phyloP scores from a whole-genome alignment of 495 filamentous ascomycete genomes.

The Sordaria brevicollis region DNA sequence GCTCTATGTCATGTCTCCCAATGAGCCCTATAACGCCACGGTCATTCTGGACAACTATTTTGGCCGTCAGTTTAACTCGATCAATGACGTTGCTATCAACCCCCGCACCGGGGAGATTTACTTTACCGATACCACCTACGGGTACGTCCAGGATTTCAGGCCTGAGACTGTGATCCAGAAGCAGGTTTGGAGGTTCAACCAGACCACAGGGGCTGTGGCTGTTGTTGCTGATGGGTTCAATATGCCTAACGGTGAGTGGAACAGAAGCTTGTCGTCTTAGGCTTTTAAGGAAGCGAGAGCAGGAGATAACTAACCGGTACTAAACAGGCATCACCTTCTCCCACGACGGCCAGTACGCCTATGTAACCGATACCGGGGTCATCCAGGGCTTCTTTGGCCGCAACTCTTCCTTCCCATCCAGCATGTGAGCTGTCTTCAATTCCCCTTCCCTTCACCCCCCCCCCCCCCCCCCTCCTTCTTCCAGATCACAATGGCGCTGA shows the following conservation, averaged over 20 bases:
- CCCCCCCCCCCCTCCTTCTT: too few species aligned
- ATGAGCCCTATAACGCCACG: conserved; percentile 40
- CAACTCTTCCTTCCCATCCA: conserved; percentile 23
- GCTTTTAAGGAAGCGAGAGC: neutral
- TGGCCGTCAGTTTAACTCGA: conserved; percentile 50
- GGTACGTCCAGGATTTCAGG: conserved; percentile 46
- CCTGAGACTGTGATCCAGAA: conserved; percentile 38
- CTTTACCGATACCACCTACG: conserved; percentile 57
- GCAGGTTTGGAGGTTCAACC: conserved; percentile 48
- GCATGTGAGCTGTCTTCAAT: conserved; percentile 23
- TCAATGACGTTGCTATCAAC: conserved; percentile 48
- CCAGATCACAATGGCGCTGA: neutral
- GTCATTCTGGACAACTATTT: conserved; percentile 43
- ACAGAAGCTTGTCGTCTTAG: neutral
- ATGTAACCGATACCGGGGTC: conserved; percentile 47
- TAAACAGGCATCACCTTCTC: conserved; percentile 47
- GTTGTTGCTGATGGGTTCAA: conserved; percentile 47
- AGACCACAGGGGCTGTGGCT: conserved; percentile 33
- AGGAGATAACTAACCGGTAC: neutral
- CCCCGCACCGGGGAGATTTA: conserved; percentile 45
- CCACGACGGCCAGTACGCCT: conserved; percentile 39
- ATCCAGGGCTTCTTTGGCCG: conserved; percentile 30
- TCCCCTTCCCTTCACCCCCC: neutral
- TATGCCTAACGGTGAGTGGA: conserved; percentile 39
- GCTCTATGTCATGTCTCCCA: conserved; percentile 36